Base-by-base conservation (phyloP, 441 rosid genomes). In the Arabidopsis hybrid region DNA sequence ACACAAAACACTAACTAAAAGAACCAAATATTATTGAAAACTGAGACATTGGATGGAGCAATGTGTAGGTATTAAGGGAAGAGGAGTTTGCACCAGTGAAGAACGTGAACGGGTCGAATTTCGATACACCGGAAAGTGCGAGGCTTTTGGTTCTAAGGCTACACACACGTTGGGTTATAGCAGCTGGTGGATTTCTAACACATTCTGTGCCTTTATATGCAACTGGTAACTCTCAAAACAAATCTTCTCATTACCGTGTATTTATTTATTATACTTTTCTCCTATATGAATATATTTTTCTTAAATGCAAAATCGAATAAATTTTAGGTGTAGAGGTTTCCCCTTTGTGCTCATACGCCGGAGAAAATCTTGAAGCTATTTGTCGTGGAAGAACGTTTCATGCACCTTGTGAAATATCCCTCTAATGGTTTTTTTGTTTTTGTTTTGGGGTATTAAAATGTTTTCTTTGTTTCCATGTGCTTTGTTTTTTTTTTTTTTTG, bases 61-160 rank as follows among this genome's bases (percentile, higher is more conserved):
- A 62, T 62, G 67, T 29, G 39, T 14, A 96, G 99, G 97, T 93
- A 17, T 53, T 88, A 66, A 91, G 98, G 6, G 99, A 96, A 74
- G 99, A 96, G 78, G 99, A 96, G 78, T 96, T 96, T 82, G 98
- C 97, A 12, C 99, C 99, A 0, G 97, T 96, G 31, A 96, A 93
- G 83, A 95, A 95, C 75, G 98, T 95, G 55, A 95, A 88, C 50
- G 99, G 98, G 8, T 89, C 99, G 43, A 93, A 80, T 55, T 91
- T 77, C 36, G 99, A 96, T 80, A 93, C 99, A 21, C 99, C 98
- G 17, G 98, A 96, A 70, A 91, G 98, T 74, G 99, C 99, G 4
- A 80, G 83, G 45, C 85, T 96, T 32, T 88, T 90, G 63, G 92
- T 95, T 74, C 88, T 95, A 34, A 85, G 99, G 65, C 89, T 95